Evolutionary conservation across 768 basidiomycete species (phyloP), one percentile per base, ranked within the genome.

Genomic region (Tylopilus rubrobrunneus): DNA sequence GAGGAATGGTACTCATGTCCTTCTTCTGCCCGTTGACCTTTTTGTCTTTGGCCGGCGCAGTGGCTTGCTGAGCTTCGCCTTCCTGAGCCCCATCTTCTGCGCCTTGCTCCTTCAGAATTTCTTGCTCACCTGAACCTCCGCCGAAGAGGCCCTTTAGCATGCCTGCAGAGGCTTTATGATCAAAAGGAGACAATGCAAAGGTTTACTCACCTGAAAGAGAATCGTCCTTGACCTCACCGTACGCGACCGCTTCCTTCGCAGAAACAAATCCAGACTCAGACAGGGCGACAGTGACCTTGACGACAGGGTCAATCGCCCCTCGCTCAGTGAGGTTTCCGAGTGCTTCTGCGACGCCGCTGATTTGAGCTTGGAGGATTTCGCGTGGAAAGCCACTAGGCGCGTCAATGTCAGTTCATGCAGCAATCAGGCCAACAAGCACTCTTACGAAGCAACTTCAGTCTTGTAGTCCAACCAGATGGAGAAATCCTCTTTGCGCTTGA

Each of bases 131-230:
- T 48, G 78, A 67, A 48, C 81, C 78, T 43, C 76, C 82, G 29
- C 88, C 88, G 64, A 98, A 96, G 55, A 99, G 71, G 40, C 84
- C 86, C 74, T 95, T 97, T 55, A 99, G 73, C 73, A 89, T 93
- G 53, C 89, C 92, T 84, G 61, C 37, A 27, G 47, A 40, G 48
- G 45, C 47, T 59, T 47, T 41, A 59, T 63, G 39, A 62, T 52
- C 33, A 43, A 48, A 23, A 44, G 55, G 39, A 47, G 28, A 27
- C 33, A 14, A 44, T 40, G 12, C 7, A 19, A 44, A 36, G 23
- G 21, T 40, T 39, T 14, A 53, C 78, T 52, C 60, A 87, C 89
- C 89, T 52, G 85, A 75, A 43, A 92, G 68, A 23, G 85, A 86
- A 15, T 90, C 88, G 58, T 89, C 85, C 67, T 89, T 93, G 63